Base-by-base conservation (phyloP, 805 yeast species). In the Priceomyces castillae region DNA sequence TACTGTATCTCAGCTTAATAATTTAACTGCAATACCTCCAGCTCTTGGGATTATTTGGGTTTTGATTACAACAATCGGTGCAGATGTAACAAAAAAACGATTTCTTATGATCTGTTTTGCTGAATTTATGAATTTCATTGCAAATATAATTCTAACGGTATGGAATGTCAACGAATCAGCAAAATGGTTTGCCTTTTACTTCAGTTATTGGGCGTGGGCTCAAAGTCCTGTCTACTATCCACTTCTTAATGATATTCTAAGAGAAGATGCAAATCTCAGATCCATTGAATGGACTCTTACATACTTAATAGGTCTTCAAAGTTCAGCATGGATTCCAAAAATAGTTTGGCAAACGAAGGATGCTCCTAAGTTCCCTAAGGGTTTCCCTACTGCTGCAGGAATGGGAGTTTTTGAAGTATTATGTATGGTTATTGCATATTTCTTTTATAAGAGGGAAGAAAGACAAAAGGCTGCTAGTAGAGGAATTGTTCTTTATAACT, bases 141-240 rank as follows among this genome's bases (percentile, higher is more conserved):
- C 84, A 11, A 78, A 80, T 54, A 67, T 69, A 0, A 64, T 81
- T 18, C 61, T 81, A 49, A 81, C 82, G 4, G 73, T 73, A 35
- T 81, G 86, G 86, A 60, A 80, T 48, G 78, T 81, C 22, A 70
- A 81, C 0, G 67, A 67, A 34, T 46, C 67, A n/a, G 80, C 85
- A 12, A 80, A 81, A 59, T 80, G 86, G 85, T 79, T 73, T 65
- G 86, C 81, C 0, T 81, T 77, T 57, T 67, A 80, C 53, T 67
- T 76, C 39, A 79, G 77, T 16, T 81, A 80, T 54, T 78, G 78
- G 58, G 77, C 81, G 11, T 81, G 83, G 74, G 77, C 85, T 14
- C 77, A 77, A 58, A 80, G 84, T 2, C 82, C 86, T 0, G 81
- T 81, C 37, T 61, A 80, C 39, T 77, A 80, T 67, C 73, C 82